Percentiles rank a stretch among this genome's conserved stretches.
Conservation (phyloP, 2,329 filamentous ascomycete species). For the Trichoderma afroharzianum region DNA sequence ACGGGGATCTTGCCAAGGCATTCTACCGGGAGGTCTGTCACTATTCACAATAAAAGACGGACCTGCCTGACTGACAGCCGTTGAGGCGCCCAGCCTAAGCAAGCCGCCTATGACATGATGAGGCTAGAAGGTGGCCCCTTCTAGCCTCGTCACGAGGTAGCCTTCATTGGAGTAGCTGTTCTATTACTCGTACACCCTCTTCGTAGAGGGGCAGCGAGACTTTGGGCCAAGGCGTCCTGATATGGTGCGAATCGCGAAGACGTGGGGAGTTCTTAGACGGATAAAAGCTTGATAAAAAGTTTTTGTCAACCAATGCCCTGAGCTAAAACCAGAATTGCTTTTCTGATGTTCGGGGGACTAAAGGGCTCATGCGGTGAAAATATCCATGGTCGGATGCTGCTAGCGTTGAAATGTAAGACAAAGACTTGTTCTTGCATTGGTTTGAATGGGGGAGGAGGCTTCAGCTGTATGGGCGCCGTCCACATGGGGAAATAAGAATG, state of each 20-base stretch:
- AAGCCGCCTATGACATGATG: neutral
- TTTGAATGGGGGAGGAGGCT: neutral
- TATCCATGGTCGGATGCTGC: neutral
- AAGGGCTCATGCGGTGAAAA: neutral
- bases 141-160: neutral
- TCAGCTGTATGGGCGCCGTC: neutral
- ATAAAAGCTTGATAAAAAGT: neutral
- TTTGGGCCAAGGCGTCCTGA: neutral
- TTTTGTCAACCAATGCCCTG: neutral
- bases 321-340: neutral
- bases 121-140: neutral
- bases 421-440: neutral
- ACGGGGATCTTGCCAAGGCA: neutral
- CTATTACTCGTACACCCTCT: neutral
- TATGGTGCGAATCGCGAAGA: neutral
- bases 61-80: neutral
- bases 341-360: neutral
- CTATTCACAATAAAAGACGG: neutral
- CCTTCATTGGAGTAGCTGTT: neutral
- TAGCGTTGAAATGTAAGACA: neutral
- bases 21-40: neutral
- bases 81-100: neutral
- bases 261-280: neutral
- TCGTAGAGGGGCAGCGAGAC: neutral
- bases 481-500: neutral